Evolutionary conservation across 225 moss, liverwort and hornwort species (phyloP).

Genomic region (Bryum argenteum): DNA sequence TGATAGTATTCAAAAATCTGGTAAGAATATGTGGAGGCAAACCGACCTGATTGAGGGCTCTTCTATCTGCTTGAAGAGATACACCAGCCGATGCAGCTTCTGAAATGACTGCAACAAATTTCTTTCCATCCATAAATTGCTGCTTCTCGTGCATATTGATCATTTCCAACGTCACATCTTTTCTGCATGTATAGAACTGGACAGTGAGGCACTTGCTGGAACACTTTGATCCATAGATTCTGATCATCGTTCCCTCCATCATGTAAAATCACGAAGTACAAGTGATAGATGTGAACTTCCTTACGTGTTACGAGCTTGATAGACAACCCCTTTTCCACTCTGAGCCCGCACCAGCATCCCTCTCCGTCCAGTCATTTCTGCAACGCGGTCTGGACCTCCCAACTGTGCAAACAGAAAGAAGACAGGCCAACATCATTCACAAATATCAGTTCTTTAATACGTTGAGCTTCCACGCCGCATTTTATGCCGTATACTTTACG

Average conservation of each 20-base stretch:
- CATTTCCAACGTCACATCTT: constrained; percentile 99
- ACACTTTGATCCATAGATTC: background rate
- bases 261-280: constrained; percentile 5
- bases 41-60: constrained; percentile 79
- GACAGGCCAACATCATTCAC: constrained; percentile 7
- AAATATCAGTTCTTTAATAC: background rate
- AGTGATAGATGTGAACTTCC: constrained; percentile 16
- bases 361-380: constrained; percentile 98
- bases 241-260: constrained; percentile 11
- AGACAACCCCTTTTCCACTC: constrained; percentile 94
- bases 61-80: constrained; percentile 98
- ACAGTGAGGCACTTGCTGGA: constrained; percentile 25
- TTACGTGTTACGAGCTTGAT: constrained; percentile 96
- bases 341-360: constrained; percentile 96
- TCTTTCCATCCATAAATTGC: constrained; percentile 99
- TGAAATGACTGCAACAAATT: constrained; percentile 93
- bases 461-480: background rate
- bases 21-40: constrained; percentile 18
- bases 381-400: constrained; percentile 94
- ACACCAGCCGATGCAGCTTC: constrained; percentile 99
- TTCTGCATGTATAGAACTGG: constrained; percentile 50
- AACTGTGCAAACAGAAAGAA: constrained; percentile 57
- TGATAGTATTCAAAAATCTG: constrained; percentile 12
- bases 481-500: background rate
- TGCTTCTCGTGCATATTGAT: constrained; percentile 99